Conservation (phyloP, 192 early-diverging fungal genomes). For the Bifiguratus adelaidae region DNA sequence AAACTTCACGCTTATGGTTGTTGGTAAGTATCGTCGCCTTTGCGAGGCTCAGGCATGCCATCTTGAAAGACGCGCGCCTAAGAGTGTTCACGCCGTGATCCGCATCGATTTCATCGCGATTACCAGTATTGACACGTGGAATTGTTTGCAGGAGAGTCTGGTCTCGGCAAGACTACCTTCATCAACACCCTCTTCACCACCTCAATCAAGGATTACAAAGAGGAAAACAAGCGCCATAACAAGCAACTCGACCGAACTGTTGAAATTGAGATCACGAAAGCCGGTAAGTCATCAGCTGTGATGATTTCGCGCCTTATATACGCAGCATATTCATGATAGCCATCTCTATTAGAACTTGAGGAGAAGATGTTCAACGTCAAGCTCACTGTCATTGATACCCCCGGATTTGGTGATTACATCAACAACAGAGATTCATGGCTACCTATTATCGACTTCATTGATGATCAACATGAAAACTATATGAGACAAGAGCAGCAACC, state of each 20-base stretch:
- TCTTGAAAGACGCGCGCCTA: too few relatives aligned
- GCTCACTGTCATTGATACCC: constrained; percentile 94
- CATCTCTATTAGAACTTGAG: constrained; percentile 75
- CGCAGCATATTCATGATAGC: too few relatives aligned
- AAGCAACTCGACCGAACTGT: constrained; percentile 95
- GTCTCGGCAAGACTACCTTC: constrained; percentile 93
- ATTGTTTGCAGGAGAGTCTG: constrained; percentile 85
- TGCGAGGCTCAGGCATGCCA: too few relatives aligned
- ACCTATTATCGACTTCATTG: constrained; percentile 90
- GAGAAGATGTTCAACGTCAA: constrained; percentile 92
- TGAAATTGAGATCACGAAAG: constrained; percentile 96
- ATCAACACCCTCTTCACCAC: constrained; percentile 97
- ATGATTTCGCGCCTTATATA: too few relatives aligned
- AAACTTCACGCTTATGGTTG: constrained; percentile 94
- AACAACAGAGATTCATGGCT: constrained; percentile 97
- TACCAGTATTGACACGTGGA: too few relatives aligned
- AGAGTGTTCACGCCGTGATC: too few relatives aligned
- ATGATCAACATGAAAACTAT: constrained; percentile 89
- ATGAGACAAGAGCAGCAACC: constrained; percentile 86
- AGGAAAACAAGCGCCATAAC: constrained; percentile 53
- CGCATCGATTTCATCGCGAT: too few relatives aligned
- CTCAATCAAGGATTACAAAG: constrained; percentile 32
- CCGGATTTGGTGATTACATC: constrained; percentile 97
- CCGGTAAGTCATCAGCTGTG: constrained; percentile 67
- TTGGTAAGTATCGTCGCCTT: constrained; percentile 48